Evolutionary conservation across 1,284 basidiomycete genomes (phyloP).

Genomic region (Ustilago loliicola): DNA sequence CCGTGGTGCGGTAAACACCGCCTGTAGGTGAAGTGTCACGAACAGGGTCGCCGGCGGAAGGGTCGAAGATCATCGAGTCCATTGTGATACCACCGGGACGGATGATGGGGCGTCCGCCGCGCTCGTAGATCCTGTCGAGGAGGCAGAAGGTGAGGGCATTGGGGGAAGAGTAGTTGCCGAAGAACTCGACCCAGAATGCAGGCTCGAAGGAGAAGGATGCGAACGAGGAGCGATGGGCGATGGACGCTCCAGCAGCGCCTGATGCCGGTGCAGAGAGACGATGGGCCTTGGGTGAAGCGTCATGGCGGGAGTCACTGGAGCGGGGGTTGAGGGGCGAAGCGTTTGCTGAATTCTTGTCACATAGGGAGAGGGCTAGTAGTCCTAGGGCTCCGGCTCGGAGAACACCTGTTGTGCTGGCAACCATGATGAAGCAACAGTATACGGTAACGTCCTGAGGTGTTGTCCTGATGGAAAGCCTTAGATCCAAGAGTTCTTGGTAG

Average conservation of each 20-base stretch:
- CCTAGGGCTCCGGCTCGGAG: conserved; percentile 1
- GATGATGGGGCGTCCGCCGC: conserved; percentile 14
- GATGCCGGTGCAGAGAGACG: neutral
- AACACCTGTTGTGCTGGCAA: neutral
- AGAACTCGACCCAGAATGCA: conserved; percentile 21
- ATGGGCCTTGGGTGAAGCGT: neutral
- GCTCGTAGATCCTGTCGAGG: conserved; percentile 17
- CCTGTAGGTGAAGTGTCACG: conserved; percentile 1
- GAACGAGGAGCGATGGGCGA: conserved; percentile 7
- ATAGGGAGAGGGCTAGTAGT: neutral
- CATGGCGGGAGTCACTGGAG: neutral
- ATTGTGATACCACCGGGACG: conserved; percentile 16
- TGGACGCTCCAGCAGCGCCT: conserved; percentile 6
- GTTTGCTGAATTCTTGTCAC: no score
- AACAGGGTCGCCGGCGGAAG: conserved; percentile 7
- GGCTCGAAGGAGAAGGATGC: conserved; percentile 14
- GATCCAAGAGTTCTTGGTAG: neutral
- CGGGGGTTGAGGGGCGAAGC: neutral
- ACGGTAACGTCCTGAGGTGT: no score
- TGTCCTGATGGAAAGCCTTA: neutral
- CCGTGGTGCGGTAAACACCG: conserved; percentile 15
- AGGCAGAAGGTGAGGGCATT: conserved; percentile 18
- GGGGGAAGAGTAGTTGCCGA: conserved; percentile 10
- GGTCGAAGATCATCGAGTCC: conserved; percentile 15
- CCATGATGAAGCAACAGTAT: neutral